Base-by-base conservation (phyloP, 1,284 basidiomycete genomes). In the Entoloma clypeatum region DNA sequence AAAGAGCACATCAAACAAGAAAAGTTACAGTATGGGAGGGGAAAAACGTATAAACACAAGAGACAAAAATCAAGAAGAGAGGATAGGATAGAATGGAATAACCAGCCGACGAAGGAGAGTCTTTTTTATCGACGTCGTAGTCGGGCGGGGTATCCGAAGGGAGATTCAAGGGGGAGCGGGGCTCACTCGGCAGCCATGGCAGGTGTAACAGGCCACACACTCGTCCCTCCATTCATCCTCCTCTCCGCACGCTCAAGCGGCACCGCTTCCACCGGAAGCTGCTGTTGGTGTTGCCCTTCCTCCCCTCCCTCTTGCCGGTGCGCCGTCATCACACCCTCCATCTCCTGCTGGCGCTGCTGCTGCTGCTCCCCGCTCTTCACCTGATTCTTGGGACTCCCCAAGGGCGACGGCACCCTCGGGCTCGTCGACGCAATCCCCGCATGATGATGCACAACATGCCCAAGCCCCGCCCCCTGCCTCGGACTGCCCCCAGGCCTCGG, bases 131-230 rank as follows among this genome's bases (percentile, higher is more conserved):
- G 22, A 10, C 6, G 18, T 23, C 21, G 34, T 23, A 23, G 24
- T 18, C 22, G 29, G 14, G n/a, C 9, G n/a, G 25, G 10, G 33
- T 19, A 36, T 24, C 34, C 13, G 18, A n/a, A 17, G 42, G n/a
- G n/a, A n/a, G n/a, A n/a, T n/a, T n/a, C n/a, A n/a, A n/a, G n/a
- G n/a, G n/a, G n/a, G n/a, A n/a, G n/a, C n/a, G n/a, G n/a, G n/a
- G n/a, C n/a, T n/a, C n/a, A n/a, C n/a, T n/a, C 14, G 8, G 34
- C 29, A 18, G 37, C 18, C 11, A 45, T 35, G n/a, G 54, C 30
- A 27, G 58, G 59, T 23, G 55, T 44, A 23, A 63, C 41, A 23
- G 62, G 55, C 64, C 64, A 67, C 18, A 67, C 57, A 23, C 54
- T 54, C 21, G 43, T 36, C 36, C 46, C 33, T 43, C 44, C 31